A percentile compares a stretch with the other conserved stretches of the same genome.
These are phyloP conservation scores for Orobanche coerulescens DNA, from an alignment of 257 asterid species.

Conservation along the genomic window DNA sequence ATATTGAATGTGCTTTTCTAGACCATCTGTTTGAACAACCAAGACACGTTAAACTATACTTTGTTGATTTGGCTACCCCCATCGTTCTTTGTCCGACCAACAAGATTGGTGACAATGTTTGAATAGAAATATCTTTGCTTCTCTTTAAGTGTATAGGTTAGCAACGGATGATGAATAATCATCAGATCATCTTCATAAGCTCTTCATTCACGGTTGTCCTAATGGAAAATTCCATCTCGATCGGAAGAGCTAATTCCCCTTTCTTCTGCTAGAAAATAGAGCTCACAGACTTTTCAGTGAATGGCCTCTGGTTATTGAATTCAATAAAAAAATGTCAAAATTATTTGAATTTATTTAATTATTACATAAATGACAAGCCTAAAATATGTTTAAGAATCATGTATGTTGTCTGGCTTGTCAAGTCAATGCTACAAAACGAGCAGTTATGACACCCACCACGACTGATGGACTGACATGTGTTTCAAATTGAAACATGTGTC, in stretches of 20 bases:
- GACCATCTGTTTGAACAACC: not conserved
- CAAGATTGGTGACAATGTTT: not conserved
- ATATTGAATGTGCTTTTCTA: not conserved
- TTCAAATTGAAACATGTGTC: no score
- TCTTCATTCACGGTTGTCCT: not conserved
- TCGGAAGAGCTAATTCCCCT: not conserved
- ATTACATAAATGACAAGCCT: not conserved
- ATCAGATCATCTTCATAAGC: not conserved
- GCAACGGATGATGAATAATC: not conserved
- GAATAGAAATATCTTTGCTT: not conserved
- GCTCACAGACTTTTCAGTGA: not conserved
- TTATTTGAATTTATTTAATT: not conserved
- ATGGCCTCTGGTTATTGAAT: not conserved
- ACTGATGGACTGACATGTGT: constrained; percentile 1
- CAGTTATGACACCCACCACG: no score
- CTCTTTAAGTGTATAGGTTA: not conserved
- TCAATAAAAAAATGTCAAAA: not conserved
- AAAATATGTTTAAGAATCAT: not conserved
- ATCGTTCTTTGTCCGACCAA: not conserved
- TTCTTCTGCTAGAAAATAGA: not conserved
- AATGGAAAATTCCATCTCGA: no score
- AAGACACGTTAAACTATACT: not conserved
- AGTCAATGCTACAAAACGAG: not conserved
- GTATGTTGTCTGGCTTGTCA: not conserved
- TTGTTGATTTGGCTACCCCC: not conserved